Evolutionary conservation across 768 basidiomycete genomes (phyloP), one percentile per base, ranked within the genome.

Genomic region (Boletus rufocinnamomeus): DNA sequence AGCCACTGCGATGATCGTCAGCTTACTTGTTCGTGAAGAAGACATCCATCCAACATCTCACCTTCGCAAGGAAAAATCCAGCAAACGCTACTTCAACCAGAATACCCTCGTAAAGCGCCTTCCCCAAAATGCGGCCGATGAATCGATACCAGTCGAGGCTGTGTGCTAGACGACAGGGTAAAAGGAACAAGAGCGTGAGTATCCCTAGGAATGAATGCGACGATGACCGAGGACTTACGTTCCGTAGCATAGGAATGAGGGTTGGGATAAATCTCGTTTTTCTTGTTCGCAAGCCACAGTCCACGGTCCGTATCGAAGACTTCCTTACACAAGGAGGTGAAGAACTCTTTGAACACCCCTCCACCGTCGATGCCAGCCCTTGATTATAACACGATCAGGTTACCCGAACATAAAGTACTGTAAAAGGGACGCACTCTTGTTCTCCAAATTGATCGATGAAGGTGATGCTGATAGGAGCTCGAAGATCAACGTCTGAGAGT

Each of bases 341-440:
- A 84, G 65, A 98, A 97, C 72, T 98, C 97, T 71, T 98, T 99
- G 80, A 97, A 98, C 6, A 98, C 87, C 0, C 97, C 97, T 3
- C 97, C 95, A 2, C 96, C 95, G 62, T 98, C 96, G 34, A 98
- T 96, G 0, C 95, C 96, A 19, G 88, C 86, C 71, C 90, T 91
- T 45, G 3, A 46, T 47, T 14, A 21, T 2, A 32, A 34, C 4
- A 5, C 13, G 10, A 44, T 70, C 16, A 69, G 51, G 28, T 43
- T 21, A 9, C n/a, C 13, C 21, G 9, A 19, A 45, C 14, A 44
- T 48, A 47, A 7, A 32, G 9, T 30, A 50, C 0, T n/a, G 28
- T 16, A 14, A 27, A 48, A 28, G 49, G 56, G 16, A 77, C 88
- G 72, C 67, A 95, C 92, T 96, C 92, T 64, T 84, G 84, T 62